Evolutionary conservation across 768 basidiomycete species (phyloP).

Genomic region (Leccinum variicolor): DNA sequence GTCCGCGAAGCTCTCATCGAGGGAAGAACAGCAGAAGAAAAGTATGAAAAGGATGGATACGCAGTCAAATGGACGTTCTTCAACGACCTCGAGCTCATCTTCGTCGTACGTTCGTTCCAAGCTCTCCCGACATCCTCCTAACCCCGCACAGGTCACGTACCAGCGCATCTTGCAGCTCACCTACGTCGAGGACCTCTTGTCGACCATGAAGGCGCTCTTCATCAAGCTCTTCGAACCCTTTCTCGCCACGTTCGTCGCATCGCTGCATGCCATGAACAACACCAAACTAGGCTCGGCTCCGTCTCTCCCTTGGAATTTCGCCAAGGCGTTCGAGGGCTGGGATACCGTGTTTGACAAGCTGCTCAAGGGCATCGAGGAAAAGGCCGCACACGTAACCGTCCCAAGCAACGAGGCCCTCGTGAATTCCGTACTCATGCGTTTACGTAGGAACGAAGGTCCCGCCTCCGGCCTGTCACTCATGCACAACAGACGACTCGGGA

Average conservation of each 20-base stretch:
- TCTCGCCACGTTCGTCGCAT: slow-evolving; percentile 78
- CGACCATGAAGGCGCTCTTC: slow-evolving; percentile 78
- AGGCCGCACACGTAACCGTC: slow-evolving; percentile 57
- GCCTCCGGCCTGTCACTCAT: slow-evolving; percentile 44
- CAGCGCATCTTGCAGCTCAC: slow-evolving; percentile 93
- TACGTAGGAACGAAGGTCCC: slow-evolving; percentile 67
- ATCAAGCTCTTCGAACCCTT: slow-evolving; percentile 84
- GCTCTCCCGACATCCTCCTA: not conserved
- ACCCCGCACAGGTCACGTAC: slow-evolving; percentile 74
- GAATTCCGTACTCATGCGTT: not conserved
- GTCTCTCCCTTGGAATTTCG: slow-evolving; percentile 61
- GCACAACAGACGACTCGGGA: slow-evolving; percentile 36
- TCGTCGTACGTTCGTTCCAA: slow-evolving; percentile 64
- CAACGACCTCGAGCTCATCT: slow-evolving; percentile 94
- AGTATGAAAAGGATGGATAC: slow-evolving; percentile 92
- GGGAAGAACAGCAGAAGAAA: slow-evolving; percentile 75
- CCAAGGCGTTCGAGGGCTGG: slow-evolving; percentile 73
- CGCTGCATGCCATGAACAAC: slow-evolving; percentile 61
- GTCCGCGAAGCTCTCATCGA: slow-evolving; percentile 92
- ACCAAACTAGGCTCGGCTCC: slow-evolving; percentile 36
- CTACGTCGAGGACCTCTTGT: slow-evolving; percentile 87
- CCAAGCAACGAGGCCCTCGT: not conserved
- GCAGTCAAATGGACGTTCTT: slow-evolving; percentile 93
- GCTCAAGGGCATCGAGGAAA: slow-evolving; percentile 69
- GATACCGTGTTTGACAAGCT: slow-evolving; percentile 77